Evolutionary conservation across 2,329 filamentous ascomycete genomes (phyloP), one percentile per base, ranked within the genome.

Genomic region (Epichloe hybrida): DNA sequence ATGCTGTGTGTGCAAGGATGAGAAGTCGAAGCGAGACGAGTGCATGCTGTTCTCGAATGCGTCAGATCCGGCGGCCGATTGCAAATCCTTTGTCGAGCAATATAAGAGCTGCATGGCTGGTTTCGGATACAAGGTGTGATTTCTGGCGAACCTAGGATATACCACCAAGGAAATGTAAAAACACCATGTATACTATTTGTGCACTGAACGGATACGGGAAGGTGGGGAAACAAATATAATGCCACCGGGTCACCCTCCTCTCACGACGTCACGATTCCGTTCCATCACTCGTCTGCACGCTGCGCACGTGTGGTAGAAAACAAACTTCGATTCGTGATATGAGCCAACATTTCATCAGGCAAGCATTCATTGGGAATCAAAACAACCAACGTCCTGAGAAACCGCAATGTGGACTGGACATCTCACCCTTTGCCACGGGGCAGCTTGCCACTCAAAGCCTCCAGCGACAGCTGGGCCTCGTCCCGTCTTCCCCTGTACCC

Each of bases 1-100:
- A 42, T 97, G 93, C 79, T 97, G 93, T 66, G 93, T 97, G 34
- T 98, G 93, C 80, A 96, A 90, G 66, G 81, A 93, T 43, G 89
- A 98, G 69, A 98, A 98, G 70, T 76, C 87, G 39, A 79, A 79
- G 59, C 88, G 93, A 56, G 93, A 98, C 72, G 90, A 98, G 71
- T 98, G 93, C 76, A 97, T 98, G 91, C 86, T 98, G 51, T 96
- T 97, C 74, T 95, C 88, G 51, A 89, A 80, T 55, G 77, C 86
- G 54, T 77, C 83, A 62, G 85, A 96, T 64, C 88, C 93, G 39
- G 79, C 87, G 61, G 77, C 80, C 62, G 89, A 94, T 62, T 98
- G 93, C 76, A 78, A 83, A 68, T 78, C 83, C 48, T 77, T 88
- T 55, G 86, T 98, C 56, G 80, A 88, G 31, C 82, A 87, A 64